These are phyloP conservation scores for Phytopythium litorale DNA, from an alignment of 352 stramenopile genomes.

Conservation along the genomic window DNA sequence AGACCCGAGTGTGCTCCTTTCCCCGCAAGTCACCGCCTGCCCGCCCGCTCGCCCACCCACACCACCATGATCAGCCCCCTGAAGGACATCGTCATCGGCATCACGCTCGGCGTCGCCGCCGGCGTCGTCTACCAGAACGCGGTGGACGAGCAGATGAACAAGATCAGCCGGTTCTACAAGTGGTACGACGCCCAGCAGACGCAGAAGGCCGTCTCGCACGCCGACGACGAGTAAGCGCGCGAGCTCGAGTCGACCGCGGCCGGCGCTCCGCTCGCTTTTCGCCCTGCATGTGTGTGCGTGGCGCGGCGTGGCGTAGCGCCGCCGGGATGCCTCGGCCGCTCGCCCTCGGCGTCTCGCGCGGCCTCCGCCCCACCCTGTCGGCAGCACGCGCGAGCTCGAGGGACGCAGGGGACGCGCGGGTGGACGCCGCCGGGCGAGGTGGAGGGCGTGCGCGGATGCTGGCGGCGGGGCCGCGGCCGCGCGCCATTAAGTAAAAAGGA, in stretches of 20 bases:
- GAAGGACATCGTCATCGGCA: constrained; percentile 81
- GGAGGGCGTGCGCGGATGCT: neutral
- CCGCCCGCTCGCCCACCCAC: constrained; percentile 19
- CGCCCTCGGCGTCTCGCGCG: neutral
- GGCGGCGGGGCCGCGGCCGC: neutral
- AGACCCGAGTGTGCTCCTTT: constrained; percentile 9
- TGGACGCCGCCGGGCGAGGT: neutral
- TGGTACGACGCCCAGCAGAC: constrained; percentile 70
- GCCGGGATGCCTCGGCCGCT: neutral
- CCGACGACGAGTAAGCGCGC: constrained; percentile 31
- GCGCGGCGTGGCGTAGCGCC: neutral
- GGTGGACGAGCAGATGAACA: constrained; percentile 66
- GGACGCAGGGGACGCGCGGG: neutral
- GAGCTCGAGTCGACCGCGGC: neutral
- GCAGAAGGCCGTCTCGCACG: constrained; percentile 46
- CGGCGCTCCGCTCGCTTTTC: neutral
- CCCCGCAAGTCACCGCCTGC: constrained; percentile 37
- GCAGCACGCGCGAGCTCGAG: neutral
- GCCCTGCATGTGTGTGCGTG: neutral
- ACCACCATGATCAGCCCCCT: constrained; percentile 69
- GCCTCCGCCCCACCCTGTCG: neutral
- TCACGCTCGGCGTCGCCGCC: constrained; percentile 46
- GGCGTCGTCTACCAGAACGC: constrained; percentile 62
- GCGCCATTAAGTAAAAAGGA: constrained; percentile 6
- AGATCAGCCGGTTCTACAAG: constrained; percentile 81